A percentile compares a stretch with the other conserved stretches of the same genome.
Evolutionary conservation across 257 asterid species (phyloP).

Genomic region (Solanum infundibuliforme): DNA sequence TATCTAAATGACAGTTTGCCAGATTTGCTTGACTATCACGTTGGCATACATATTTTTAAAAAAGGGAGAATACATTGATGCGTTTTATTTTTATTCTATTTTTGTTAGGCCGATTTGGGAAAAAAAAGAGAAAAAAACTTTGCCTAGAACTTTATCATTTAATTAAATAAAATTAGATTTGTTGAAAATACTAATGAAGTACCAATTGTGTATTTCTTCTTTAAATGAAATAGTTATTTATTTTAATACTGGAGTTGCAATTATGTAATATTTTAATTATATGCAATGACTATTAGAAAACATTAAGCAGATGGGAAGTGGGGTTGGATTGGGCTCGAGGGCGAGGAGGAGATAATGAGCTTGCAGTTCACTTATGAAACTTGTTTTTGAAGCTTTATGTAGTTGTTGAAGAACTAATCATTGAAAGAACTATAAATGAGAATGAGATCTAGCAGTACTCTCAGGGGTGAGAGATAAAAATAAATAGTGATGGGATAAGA

Average conservation of each 20-base stretch:
- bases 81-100: background rate
- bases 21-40: background rate
- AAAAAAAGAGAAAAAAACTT: background rate
- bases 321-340: background rate
- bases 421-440: background rate
- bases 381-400: background rate
- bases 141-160: background rate
- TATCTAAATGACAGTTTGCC: background rate
- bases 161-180: background rate
- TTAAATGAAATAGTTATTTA: background rate
- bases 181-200: background rate
- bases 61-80: background rate
- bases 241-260: background rate
- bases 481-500: too few species aligned
- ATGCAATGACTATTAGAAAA: background rate
- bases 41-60: background rate
- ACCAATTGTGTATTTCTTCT: background rate
- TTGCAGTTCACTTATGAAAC: background rate
- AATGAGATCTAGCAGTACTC: background rate
- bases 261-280: background rate
- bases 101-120: background rate
- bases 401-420: background rate
- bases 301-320: too few species aligned
- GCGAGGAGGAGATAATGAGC: background rate
- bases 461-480: too few species aligned